Percentiles rank a stretch among this genome's conserved stretches.
These are phyloP conservation scores for Cucurbita argyrosperma DNA, from an alignment of 306 rosid genomes.

Conservation along the genomic window DNA sequence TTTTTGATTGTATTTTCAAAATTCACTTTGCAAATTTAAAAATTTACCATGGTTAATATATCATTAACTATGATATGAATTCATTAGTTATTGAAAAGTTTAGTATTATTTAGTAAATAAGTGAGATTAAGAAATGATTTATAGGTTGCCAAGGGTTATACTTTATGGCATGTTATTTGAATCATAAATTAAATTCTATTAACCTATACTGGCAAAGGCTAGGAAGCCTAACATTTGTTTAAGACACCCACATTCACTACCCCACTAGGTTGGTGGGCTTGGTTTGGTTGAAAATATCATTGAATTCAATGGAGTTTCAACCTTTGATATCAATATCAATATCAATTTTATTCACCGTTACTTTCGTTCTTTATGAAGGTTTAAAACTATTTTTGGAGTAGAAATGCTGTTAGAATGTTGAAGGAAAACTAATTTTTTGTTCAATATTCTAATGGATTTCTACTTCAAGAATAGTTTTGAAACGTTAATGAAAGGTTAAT, in stretches of 20 bases:
- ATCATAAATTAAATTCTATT: background rate
- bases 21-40: too few relatives aligned
- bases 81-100: background rate
- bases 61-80: too few relatives aligned
- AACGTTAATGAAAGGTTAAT: too few relatives aligned
- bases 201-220: background rate
- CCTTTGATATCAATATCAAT: background rate
- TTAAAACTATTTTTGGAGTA: too few relatives aligned
- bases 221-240: background rate
- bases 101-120: background rate
- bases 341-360: too few relatives aligned
- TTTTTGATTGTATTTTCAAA: too few relatives aligned
- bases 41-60: too few relatives aligned
- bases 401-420: too few relatives aligned
- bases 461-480: too few relatives aligned
- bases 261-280: background rate
- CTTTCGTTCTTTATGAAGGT: background rate
- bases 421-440: too few relatives aligned
- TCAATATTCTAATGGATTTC: background rate
- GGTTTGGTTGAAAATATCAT: background rate
- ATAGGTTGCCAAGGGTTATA: too few relatives aligned
- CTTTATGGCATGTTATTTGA: background rate
- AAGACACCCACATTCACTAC: background rate
- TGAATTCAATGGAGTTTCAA: background rate
- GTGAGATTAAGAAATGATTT: background rate